phyloP scores from a whole-genome alignment of 805 yeast species.

The Spathaspora passalidarum region DNA sequence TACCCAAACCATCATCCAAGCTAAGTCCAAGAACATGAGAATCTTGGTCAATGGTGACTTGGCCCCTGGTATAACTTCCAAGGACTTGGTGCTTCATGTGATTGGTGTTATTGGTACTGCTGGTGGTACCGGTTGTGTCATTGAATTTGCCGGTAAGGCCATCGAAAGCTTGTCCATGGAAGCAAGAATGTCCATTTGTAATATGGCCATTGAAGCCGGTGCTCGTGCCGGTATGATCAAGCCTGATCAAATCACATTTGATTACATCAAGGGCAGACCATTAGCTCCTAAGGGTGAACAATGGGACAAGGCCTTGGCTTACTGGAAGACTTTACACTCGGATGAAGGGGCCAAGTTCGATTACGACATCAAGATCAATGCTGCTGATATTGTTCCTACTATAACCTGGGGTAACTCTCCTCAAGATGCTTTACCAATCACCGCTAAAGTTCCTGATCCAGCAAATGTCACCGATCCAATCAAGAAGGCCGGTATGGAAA shows the following conservation, averaged over 20 bases:
- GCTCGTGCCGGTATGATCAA: slow-evolving; percentile 99
- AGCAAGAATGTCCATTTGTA: slow-evolving; percentile 99
- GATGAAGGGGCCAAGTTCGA: slow-evolving; percentile 93
- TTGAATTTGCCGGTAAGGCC: slow-evolving; percentile 96
- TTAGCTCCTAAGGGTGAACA: slow-evolving; percentile 90
- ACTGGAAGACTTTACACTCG: slow-evolving; percentile 86
- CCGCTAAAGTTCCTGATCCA: slow-evolving; percentile 90
- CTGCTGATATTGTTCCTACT: slow-evolving; percentile 87
- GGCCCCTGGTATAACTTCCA: slow-evolving; percentile 87
- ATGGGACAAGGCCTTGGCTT: slow-evolving; percentile 90
- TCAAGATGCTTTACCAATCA: slow-evolving; percentile 95
- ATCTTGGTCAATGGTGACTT: slow-evolving; percentile 82
- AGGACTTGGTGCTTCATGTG: slow-evolving; percentile 90
- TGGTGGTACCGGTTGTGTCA: slow-evolving; percentile 97
- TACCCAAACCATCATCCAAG: slow-evolving; percentile 92
- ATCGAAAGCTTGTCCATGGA: slow-evolving; percentile 89
- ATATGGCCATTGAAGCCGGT: slow-evolving; percentile 98
- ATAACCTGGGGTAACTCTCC: slow-evolving; percentile 99
- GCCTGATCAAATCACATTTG: slow-evolving; percentile 87
- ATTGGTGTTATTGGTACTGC: slow-evolving; percentile 98
- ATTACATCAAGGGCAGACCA: slow-evolving; percentile 90
- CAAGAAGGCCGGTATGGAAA: slow-evolving; percentile 78
- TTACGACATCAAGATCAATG: slow-evolving; percentile 74
- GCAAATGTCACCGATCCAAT: slow-evolving; percentile 65
- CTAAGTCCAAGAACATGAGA: slow-evolving; percentile 95